A percentile compares a stretch with the other conserved stretches of the same genome.
phyloP scores from a whole-genome alignment of 495 filamentous ascomycete species.

The Penicillium malachiteum region DNA sequence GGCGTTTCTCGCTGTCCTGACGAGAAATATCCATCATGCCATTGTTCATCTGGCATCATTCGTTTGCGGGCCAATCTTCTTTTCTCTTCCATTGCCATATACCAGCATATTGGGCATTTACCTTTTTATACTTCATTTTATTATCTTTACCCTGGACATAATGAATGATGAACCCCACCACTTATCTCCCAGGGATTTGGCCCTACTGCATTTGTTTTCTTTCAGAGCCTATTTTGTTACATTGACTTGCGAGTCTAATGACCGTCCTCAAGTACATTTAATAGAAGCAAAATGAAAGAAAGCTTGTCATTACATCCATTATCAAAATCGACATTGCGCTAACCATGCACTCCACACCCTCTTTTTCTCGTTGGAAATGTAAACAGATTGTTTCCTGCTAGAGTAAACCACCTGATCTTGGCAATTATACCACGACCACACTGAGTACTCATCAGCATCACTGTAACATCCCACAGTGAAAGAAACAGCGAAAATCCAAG shows the following conservation, averaged over 20 bases:
- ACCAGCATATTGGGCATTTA: conserved; percentile 20
- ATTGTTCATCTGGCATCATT: conserved; percentile 12
- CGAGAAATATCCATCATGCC: conserved; percentile 1
- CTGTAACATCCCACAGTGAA: background rate
- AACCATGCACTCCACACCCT: conserved; percentile 18
- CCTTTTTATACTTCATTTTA: conserved; percentile 10
- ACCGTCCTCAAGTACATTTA: background rate
- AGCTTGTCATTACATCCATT: conserved; percentile 37
- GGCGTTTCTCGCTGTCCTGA: background rate
- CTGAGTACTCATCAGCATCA: background rate
- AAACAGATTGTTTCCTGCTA: background rate
- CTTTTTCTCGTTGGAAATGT: conserved; percentile 8
- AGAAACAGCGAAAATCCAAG: background rate
- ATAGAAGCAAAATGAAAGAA: conserved; percentile 10
- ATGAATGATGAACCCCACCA: conserved; percentile 27
- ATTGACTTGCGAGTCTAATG: background rate
- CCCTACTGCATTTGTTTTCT: background rate
- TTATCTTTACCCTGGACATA: conserved; percentile 21
- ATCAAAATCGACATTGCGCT: conserved; percentile 30
- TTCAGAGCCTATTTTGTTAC: background rate
- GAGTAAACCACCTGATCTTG: too few species aligned
- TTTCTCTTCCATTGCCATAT: conserved; percentile 20
- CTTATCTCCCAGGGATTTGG: conserved; percentile 1
- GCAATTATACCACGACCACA: background rate
- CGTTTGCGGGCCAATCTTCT: conserved; percentile 7